Evolutionary conservation across 768 basidiomycete genomes (phyloP).

Genomic region (Lactifluus echinatus): DNA sequence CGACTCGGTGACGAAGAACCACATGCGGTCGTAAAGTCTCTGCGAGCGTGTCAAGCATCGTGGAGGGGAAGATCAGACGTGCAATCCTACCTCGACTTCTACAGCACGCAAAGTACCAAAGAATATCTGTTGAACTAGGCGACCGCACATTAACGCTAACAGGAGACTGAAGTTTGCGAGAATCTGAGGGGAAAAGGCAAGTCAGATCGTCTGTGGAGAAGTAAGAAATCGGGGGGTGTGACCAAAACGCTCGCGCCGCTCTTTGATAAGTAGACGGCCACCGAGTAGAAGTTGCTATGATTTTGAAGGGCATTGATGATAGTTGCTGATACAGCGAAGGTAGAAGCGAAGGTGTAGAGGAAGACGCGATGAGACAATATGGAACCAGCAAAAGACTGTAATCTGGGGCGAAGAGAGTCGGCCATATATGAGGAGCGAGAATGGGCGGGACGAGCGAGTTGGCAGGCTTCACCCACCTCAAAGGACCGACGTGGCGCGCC

Average conservation of each 20-base stretch:
- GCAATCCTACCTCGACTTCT: conserved; percentile 74
- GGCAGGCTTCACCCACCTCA: too few relatives aligned
- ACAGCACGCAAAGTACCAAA: conserved; percentile 81
- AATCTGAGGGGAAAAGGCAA: conserved; percentile 40
- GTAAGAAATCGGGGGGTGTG: conserved; percentile 21
- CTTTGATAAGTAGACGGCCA: conserved; percentile 86
- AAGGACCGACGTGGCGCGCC: conserved; percentile 5
- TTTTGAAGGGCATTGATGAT: conserved; percentile 73
- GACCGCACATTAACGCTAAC: conserved; percentile 64
- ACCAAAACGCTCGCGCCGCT: conserved; percentile 92
- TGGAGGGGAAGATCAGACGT: not conserved
- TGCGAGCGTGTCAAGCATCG: conserved; percentile 28
- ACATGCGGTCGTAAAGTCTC: conserved; percentile 92
- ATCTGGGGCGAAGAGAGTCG: conserved; percentile 41
- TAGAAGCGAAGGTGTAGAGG: conserved; percentile 60
- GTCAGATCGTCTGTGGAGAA: not conserved
- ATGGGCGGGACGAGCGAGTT: not conserved
- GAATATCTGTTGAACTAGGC: conserved; percentile 77
- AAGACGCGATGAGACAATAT: conserved; percentile 56
- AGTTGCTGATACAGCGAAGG: conserved; percentile 59
- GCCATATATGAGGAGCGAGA: conserved; percentile 24
- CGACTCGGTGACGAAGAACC: conserved; percentile 98
- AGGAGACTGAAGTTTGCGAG: conserved; percentile 87
- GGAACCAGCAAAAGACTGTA: conserved; percentile 41
- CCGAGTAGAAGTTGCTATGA: conserved; percentile 89